phyloP scores from a whole-genome alignment of 345 rosid species.

The Acer yangbiense region DNA sequence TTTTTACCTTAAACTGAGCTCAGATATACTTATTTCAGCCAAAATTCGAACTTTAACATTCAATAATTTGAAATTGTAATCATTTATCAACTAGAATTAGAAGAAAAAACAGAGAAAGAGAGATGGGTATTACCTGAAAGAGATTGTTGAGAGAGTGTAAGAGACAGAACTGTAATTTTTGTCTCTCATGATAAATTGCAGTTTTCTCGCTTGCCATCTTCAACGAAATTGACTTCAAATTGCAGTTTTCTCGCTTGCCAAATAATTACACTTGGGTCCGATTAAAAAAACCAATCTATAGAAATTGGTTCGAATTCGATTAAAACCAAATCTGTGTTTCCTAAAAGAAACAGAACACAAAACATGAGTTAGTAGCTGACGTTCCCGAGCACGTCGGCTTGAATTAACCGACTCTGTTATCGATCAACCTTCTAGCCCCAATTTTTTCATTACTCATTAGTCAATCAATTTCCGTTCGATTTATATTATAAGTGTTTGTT shows the following conservation, averaged over 20 bases:
- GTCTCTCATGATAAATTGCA: constrained; percentile 73
- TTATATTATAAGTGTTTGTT: too few relatives aligned
- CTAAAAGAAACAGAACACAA: too few relatives aligned
- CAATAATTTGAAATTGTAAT: neutral
- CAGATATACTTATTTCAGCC: neutral
- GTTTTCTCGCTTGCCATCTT: constrained; percentile 12
- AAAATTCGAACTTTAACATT: neutral
- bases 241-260: neutral
- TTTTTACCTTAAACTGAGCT: neutral
- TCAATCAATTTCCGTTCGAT: too few relatives aligned
- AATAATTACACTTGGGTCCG: neutral
- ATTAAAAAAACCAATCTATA: neutral
- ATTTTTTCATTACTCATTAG: too few relatives aligned
- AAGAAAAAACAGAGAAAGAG: constrained; percentile 28
- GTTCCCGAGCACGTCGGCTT: too few relatives aligned
- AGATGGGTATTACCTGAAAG: too few relatives aligned
- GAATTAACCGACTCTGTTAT: too few relatives aligned
- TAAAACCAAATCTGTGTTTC: too few relatives aligned
- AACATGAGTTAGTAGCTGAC: too few relatives aligned
- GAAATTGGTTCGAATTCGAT: too few relatives aligned
- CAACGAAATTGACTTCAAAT: too few relatives aligned
- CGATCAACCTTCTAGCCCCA: too few relatives aligned
- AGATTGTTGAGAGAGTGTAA: constrained; percentile 43
- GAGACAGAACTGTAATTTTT: constrained; percentile 80
- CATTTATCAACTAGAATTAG: neutral